Base-by-base conservation (phyloP, 495 filamentous ascomycete genomes). In the Paragyromitra xinjiangensis region DNA sequence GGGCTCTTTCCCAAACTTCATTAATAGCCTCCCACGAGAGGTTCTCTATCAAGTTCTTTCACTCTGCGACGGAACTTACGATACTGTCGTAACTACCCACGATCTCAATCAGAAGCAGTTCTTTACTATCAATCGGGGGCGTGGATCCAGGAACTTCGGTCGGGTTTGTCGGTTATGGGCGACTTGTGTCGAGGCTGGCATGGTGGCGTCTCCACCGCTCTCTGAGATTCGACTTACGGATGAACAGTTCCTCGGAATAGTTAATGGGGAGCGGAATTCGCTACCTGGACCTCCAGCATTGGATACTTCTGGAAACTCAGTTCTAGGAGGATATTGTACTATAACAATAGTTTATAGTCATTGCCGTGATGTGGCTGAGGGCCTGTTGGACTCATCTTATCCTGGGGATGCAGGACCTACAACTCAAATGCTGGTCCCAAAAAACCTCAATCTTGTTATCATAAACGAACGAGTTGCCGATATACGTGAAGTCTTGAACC, bases 131-230 rank as follows among this genome's bases (percentile, higher is more conserved):
- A n/a, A n/a, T 9, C 55, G 14, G 1, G 72, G 65, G 6, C 51
- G 53, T 24, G 42, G 72, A 2, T 75, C 72, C 2, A 69, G n/a
- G 45, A 55, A 14, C 8, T 50, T 75, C 34, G 34, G 19, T 2
- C 72, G 65, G 6, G 72, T 75, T 12, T 75, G 72, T 9, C 55
- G 44, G n/a, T n/a, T 34, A 0, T 75, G 72, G 72, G 48, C 16
- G 16, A 44, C 22, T 7, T 50, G 39, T 34, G 22, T 70, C 8
- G 22, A 29, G 8, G 64, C 65, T 2, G 72, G 72, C 19, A 70
- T 75, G 65, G 56, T 75, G 8, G 56, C 44, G 6, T 50, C 65
- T 0, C 29, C 9, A 22, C 40, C 9, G 2, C 11, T 62, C 12
- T 19, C 9, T 0, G 55, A 69, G 19, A 53, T 75, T 14, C 65